Evolutionary conservation across 2,329 filamentous ascomycete genomes (phyloP).

Genomic region (Fusarium graminum): DNA sequence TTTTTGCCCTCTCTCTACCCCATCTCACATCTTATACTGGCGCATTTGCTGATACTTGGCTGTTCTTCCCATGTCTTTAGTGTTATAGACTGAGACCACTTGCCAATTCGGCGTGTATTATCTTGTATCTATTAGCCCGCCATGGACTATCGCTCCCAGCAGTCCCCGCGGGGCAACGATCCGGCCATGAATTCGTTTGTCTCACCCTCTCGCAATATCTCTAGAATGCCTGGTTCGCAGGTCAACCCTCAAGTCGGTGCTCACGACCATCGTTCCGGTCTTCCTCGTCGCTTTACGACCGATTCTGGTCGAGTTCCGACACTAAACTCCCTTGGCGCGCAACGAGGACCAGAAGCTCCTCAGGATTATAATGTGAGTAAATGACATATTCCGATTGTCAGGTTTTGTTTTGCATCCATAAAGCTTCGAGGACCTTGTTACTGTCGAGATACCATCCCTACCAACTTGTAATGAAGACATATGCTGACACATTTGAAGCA

Average conservation of each 20-base stretch:
- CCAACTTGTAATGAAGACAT: neutral
- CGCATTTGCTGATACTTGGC: conserved; percentile 49
- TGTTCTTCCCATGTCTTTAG: conserved; percentile 56
- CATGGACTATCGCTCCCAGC: conserved; percentile 84
- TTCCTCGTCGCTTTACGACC: conserved; percentile 94
- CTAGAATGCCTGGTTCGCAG: conserved; percentile 70
- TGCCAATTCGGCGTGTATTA: conserved; percentile 57
- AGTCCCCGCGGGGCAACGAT: conserved; percentile 79
- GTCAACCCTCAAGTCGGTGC: conserved; percentile 56
- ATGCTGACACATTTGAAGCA: conserved; percentile 53
- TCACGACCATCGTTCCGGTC: conserved; percentile 78
- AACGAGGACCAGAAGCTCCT: conserved; percentile 61
- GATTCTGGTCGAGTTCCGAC: conserved; percentile 88
- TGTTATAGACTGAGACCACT: conserved; percentile 50
- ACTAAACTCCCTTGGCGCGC: conserved; percentile 64
- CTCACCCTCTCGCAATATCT: conserved; percentile 78
- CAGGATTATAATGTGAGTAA: conserved; percentile 64
- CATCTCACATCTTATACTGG: conserved; percentile 36
- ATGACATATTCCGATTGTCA: conserved; percentile 10
- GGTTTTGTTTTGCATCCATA: conserved; percentile 2
- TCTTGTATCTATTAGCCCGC: conserved; percentile 57
- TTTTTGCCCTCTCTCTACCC: conserved; percentile 45
- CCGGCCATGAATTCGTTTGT: conserved; percentile 79
- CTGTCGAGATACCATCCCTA: neutral
- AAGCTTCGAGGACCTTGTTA: conserved; percentile 29